Conservation (phyloP, 202 grass and related monocot genomes). For the Eragrostis tef region DNA sequence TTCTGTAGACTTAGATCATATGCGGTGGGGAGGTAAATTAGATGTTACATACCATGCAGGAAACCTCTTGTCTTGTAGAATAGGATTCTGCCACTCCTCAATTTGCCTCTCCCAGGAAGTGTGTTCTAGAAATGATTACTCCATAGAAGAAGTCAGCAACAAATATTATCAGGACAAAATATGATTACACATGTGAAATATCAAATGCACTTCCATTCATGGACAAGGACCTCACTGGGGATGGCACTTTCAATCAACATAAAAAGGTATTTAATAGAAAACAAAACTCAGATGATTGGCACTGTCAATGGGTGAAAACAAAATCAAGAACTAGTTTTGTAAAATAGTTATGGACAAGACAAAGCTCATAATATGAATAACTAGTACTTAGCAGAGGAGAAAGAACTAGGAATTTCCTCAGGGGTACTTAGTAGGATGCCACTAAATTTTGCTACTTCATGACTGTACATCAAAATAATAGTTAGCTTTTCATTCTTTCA, state of each 20-base stretch:
- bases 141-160: conserved; percentile 36
- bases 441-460: conserved; percentile 19
- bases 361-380: neutral
- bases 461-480: neutral
- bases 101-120: conserved; percentile 83
- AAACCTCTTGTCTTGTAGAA: conserved; percentile 80
- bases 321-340: neutral
- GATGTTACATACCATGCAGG: conserved; percentile 69
- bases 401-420: neutral
- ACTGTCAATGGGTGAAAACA: conserved; percentile 10
- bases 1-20: conserved; percentile 21
- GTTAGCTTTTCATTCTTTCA: conserved; percentile 7
- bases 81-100: conserved; percentile 91
- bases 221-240: conserved; percentile 13
- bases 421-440: too few species aligned
- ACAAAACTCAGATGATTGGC: neutral
- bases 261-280: neutral
- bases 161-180: conserved; percentile 12
- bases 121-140: conserved; percentile 65
- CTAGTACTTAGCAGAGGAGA: neutral
- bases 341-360: neutral
- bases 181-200: conserved; percentile 24
- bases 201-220: conserved; percentile 40
- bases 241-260: neutral
- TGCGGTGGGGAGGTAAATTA: neutral